phyloP scores from a whole-genome alignment of 169 alveolate genomes.

The Amoebophrya sp. region DNA sequence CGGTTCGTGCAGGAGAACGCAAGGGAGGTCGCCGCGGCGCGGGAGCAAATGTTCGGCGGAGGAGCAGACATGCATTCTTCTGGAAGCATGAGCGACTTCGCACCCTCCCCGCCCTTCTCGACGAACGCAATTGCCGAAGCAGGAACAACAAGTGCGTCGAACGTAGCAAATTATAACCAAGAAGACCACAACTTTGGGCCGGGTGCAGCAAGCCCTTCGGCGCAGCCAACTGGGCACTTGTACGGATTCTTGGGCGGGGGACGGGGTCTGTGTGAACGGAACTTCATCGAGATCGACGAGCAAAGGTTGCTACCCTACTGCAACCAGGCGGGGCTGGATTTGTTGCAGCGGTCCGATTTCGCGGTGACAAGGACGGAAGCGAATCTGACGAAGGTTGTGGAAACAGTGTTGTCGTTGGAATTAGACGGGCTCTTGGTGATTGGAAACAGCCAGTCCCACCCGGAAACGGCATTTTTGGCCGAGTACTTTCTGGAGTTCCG shows the following conservation, averaged over 20 bases:
- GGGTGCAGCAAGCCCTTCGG: too few relatives aligned
- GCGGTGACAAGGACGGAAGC: not conserved
- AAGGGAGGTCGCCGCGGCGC: too few relatives aligned
- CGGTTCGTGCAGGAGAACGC: too few relatives aligned
- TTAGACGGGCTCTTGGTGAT: not conserved
- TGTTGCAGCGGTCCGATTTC: not conserved
- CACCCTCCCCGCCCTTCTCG: too few relatives aligned
- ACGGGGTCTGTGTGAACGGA: not conserved
- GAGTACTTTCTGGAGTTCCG: not conserved
- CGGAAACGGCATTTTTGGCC: not conserved
- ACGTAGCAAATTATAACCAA: too few relatives aligned
- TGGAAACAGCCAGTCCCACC: not conserved
- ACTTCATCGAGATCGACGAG: not conserved
- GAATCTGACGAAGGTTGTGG: not conserved
- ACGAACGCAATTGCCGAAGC: too few relatives aligned
- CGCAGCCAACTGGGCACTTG: too few relatives aligned
- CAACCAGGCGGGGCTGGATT: not conserved
- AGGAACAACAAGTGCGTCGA: too few relatives aligned
- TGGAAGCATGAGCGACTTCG: too few relatives aligned
- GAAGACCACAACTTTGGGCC: too few relatives aligned
- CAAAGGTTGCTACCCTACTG: not conserved
- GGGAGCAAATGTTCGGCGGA: too few relatives aligned
- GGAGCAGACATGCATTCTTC: too few relatives aligned
- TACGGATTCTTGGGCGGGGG: not conserved
- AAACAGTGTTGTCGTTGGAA: not conserved